Evolutionary conservation across 1,284 basidiomycete species (phyloP).

Genomic region (Pseudozyma hubeiensis): DNA sequence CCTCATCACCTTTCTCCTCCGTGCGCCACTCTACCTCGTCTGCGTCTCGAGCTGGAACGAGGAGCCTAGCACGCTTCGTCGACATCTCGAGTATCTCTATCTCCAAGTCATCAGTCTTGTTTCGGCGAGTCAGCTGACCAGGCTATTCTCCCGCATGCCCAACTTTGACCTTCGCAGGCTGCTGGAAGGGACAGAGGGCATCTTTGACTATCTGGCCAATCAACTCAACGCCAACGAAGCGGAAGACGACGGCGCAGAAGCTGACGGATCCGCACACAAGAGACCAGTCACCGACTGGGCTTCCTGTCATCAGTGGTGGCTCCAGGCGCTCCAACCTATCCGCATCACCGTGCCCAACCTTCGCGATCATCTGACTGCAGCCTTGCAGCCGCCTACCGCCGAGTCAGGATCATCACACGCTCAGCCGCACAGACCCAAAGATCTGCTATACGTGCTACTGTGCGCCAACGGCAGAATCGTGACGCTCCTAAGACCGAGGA

Average conservation of each 20-base stretch:
- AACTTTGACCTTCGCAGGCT: slow-evolving; percentile 91
- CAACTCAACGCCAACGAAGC: slow-evolving; percentile 49
- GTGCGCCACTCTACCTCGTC: slow-evolving; percentile 88
- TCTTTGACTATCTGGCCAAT: slow-evolving; percentile 52
- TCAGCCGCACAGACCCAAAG: slow-evolving; percentile 72
- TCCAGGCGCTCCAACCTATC: slow-evolving; percentile 81
- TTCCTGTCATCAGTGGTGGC: slow-evolving; percentile 75
- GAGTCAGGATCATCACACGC: slow-evolving; percentile 13
- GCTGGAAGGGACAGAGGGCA: slow-evolving; percentile 76
- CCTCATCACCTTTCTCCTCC: slow-evolving; percentile 85
- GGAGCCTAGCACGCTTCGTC: slow-evolving; percentile 87
- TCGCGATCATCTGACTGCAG: slow-evolving; percentile 72
- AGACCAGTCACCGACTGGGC: slow-evolving; percentile 34
- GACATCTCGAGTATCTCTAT: slow-evolving; percentile 93
- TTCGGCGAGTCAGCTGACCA: slow-evolving; percentile 82
- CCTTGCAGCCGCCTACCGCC: slow-evolving; percentile 44
- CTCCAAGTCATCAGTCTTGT: slow-evolving; percentile 91
- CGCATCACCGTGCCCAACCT: slow-evolving; percentile 74
- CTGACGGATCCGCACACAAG: not conserved
- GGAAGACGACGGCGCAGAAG: slow-evolving; percentile 7
- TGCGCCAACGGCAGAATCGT: slow-evolving; percentile 83
- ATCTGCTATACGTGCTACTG: slow-evolving; percentile 89
- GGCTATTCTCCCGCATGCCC: slow-evolving; percentile 85
- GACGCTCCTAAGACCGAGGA: slow-evolving; percentile 87
- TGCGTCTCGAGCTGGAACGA: slow-evolving; percentile 91